Conservation (phyloP, 2,329 filamentous ascomycete genomes). For the Pseudocercospora ulei region DNA sequence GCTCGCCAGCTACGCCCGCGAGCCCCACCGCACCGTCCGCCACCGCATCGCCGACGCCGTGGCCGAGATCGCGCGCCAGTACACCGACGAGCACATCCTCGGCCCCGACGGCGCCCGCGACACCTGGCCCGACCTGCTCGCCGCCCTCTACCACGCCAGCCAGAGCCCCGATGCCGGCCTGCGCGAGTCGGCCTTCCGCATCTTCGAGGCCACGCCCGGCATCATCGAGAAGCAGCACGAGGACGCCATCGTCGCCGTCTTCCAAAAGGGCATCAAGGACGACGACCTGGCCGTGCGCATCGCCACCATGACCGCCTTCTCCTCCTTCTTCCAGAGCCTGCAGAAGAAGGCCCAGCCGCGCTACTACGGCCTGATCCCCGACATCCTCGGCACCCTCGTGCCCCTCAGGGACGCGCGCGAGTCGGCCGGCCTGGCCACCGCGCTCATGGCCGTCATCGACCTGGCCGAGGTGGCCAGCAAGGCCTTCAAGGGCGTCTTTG, state of each 20-base stretch:
- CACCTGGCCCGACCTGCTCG: constrained; percentile 80
- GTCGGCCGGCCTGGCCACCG: constrained; percentile 82
- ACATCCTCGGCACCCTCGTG: constrained; percentile 86
- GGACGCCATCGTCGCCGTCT: constrained; percentile 76
- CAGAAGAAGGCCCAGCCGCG: constrained; percentile 79
- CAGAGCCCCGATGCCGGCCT: constrained; percentile 73
- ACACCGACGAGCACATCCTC: constrained; percentile 58
- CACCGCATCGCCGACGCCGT: constrained; percentile 98
- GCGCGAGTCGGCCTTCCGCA: constrained; percentile 85
- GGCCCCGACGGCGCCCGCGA: constrained; percentile 37
- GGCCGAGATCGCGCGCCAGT: constrained; percentile 88
- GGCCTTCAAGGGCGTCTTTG: constrained; percentile 96
- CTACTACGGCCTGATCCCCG: constrained; percentile 76
- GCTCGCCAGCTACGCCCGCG: constrained; percentile 63
- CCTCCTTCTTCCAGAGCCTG: constrained; percentile 87
- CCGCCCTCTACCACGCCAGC: constrained; percentile 78
- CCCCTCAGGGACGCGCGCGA: constrained; percentile 87
- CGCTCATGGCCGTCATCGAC: constrained; percentile 83
- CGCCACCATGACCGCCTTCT: constrained; percentile 91
- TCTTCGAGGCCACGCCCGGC: constrained; percentile 87
- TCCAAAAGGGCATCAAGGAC: constrained; percentile 86
- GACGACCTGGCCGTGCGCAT: constrained; percentile 77
- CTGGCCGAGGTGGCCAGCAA: constrained; percentile 87
- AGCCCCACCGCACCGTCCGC: constrained; percentile 63
- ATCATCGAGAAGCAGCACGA: constrained; percentile 96